These are phyloP conservation scores for Penstemon davidsonii DNA, from an alignment of 257 asterid genomes.

Conservation along the genomic window DNA sequence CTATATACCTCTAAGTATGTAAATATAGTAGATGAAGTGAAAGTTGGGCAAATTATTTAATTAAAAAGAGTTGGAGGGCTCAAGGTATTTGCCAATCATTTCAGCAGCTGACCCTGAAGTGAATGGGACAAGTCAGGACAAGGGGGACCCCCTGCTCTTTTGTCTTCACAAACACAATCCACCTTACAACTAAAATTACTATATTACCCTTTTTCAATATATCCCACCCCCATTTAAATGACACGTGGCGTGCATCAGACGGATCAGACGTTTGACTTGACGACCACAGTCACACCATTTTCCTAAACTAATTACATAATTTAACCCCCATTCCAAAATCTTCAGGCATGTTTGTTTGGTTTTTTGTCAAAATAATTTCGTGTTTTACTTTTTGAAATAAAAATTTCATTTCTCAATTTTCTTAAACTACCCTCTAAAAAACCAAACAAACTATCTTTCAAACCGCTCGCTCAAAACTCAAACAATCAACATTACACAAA, in stretches of 20 bases:
- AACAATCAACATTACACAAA: too few relatives aligned
- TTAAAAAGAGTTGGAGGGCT: slow-evolving; percentile 39
- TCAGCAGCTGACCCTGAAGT: slow-evolving; percentile 53
- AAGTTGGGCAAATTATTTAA: background rate
- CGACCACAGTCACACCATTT: slow-evolving; percentile 41
- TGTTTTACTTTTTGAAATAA: too few relatives aligned
- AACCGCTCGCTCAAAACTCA: too few relatives aligned
- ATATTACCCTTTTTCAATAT: too few relatives aligned
- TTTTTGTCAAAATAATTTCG: too few relatives aligned
- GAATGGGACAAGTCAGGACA: slow-evolving; percentile 32
- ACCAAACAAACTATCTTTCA: too few relatives aligned
- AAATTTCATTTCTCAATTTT: too few relatives aligned
- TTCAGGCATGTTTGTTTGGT: background rate
- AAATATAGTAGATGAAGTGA: too few relatives aligned
- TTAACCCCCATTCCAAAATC: background rate
- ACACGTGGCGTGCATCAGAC: slow-evolving; percentile 33
- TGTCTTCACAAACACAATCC: slow-evolving; percentile 29
- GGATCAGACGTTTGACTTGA: slow-evolving; percentile 35
- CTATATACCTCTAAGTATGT: too few relatives aligned
- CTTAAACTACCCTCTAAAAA: too few relatives aligned
- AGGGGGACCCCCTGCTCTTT: slow-evolving; percentile 34
- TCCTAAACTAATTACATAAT: background rate
- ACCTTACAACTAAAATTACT: background rate
- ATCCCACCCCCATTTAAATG: background rate
- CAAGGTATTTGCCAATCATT: slow-evolving; percentile 59